Evolutionary conservation across 192 early-diverging fungal species (phyloP), one percentile per base, ranked within the genome.

Genomic region (Obelidium mucronatum): DNA sequence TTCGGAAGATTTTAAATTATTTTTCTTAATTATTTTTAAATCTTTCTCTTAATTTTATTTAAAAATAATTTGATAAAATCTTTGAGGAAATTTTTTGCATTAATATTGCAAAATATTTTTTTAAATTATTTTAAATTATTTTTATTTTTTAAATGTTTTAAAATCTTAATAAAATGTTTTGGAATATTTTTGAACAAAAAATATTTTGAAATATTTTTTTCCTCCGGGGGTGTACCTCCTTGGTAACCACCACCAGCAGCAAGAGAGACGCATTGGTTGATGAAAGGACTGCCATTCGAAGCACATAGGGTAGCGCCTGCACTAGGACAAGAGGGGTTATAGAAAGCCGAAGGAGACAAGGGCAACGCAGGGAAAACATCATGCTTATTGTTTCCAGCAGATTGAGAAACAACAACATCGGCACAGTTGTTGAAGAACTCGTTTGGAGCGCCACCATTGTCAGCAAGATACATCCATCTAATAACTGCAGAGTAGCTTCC

Each of bases 381-480:
- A 31, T 17, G 22, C 22, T 30, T 22, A 1, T 17, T 31, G 59
- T 61, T 61, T 22, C 59, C 33, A 15, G 24, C 59, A 22, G 30
- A 61, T 1, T 22, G 59, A 30, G 59, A 61, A 22, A 61, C 59
- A 28, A 28, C 24, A 26, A 61, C 33, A 61, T 61, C 59, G n/a
- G 59, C n/a, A n/a, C n/a, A n/a, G n/a, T n/a, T n/a, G n/a, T n/a
- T n/a, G n/a, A n/a, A n/a, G n/a, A n/a, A n/a, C 59, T 73, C 71
- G n/a, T 55, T 55, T 15, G 59, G 59, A 15, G 59, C 59, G 30
- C 59, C 59, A 37, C 55, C 55, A 39, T 73, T 73, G 56, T 73
- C 40, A 34, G 71, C 56, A 15, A 61, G 15, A 17, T 42, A 73
- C 35, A 61, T 61, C 71, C 71, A 73, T 0, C 71, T 19, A 28